phyloP scores from a whole-genome alignment of 2,329 filamentous ascomycete species.

The Ophiostoma ulmi region DNA sequence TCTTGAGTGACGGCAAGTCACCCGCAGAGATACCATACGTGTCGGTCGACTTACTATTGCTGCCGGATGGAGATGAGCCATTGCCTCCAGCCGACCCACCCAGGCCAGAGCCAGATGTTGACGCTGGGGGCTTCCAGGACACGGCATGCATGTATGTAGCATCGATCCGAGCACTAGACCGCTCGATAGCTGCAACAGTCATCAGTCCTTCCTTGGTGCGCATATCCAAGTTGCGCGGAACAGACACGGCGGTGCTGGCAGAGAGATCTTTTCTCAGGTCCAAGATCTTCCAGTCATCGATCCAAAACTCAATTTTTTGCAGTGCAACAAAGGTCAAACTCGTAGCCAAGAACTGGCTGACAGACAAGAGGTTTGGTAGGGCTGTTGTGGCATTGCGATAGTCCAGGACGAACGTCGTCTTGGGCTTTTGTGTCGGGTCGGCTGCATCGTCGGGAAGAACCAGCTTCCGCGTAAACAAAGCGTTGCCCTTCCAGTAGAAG shows the following conservation, averaged over 20 bases:
- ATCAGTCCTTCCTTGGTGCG: constrained; percentile 83
- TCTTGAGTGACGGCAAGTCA: constrained; percentile 61
- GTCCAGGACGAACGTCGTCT: constrained; percentile 91
- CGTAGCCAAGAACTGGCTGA: constrained; percentile 88
- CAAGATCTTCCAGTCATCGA: constrained; percentile 81
- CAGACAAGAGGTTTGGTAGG: constrained; percentile 75
- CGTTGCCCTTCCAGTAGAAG: constrained; percentile 99
- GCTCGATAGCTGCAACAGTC: constrained; percentile 74
- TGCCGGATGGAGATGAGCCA: constrained; percentile 20
- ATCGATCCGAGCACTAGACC: constrained; percentile 87
- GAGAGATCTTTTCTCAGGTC: constrained; percentile 79
- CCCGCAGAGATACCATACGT: constrained; percentile 46
- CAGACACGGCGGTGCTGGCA: constrained; percentile 63
- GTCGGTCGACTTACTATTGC: constrained; percentile 40
- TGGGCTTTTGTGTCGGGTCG: constrained; percentile 53
- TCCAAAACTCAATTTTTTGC: constrained; percentile 79
- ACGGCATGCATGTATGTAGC: constrained; percentile 83
- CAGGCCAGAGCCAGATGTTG: constrained; percentile 30
- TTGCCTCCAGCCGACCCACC: neutral
- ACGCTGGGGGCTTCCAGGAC: constrained; percentile 66
- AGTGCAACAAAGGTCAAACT: constrained; percentile 94
- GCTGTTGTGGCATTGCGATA: constrained; percentile 86
- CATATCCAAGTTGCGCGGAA: constrained; percentile 75
- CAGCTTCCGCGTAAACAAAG: constrained; percentile 84
- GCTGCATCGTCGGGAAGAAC: constrained; percentile 53